phyloP scores from a whole-genome alignment of 768 basidiomycete genomes.

The Gloeopeniophorella convolvens region DNA sequence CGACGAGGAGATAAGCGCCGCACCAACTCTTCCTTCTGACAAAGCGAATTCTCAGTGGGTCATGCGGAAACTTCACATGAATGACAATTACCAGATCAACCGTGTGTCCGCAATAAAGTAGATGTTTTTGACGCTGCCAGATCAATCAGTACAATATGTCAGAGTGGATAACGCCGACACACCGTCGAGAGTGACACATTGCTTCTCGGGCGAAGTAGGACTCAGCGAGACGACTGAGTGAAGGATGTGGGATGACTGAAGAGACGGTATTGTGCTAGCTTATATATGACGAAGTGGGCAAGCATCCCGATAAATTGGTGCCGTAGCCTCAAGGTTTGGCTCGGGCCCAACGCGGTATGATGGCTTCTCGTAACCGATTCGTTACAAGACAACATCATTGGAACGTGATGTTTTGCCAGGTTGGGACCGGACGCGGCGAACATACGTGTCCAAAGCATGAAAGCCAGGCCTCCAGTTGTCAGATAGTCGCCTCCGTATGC shows the following conservation, averaged over 20 bases:
- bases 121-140: constrained; percentile 12
- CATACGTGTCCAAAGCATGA: constrained; percentile 19
- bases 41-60: background rate
- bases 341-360: constrained; percentile 18
- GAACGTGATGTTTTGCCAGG: constrained; percentile 17
- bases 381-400: constrained; percentile 18
- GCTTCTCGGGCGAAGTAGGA: background rate
- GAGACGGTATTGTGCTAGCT: constrained; percentile 3
- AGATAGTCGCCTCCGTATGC: constrained; percentile 10
- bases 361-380: constrained; percentile 19
- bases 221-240: constrained; percentile 1
- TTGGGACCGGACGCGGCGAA: constrained; percentile 14
- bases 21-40: constrained; percentile 17
- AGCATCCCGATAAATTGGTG: constrained; percentile 13
- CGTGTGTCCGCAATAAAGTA: constrained; percentile 13
- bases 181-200: constrained; percentile 19
- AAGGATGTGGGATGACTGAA: constrained; percentile 6
- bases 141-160: background rate
- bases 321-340: constrained; percentile 12
- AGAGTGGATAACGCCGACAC: background rate
- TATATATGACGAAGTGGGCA: constrained; percentile 11
- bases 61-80: background rate
- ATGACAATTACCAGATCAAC: constrained; percentile 11
- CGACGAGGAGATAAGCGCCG: background rate
- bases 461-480: constrained; percentile 9